phyloP scores from a whole-genome alignment of 2,329 filamentous ascomycete genomes.

The Emergomyces africanus region DNA sequence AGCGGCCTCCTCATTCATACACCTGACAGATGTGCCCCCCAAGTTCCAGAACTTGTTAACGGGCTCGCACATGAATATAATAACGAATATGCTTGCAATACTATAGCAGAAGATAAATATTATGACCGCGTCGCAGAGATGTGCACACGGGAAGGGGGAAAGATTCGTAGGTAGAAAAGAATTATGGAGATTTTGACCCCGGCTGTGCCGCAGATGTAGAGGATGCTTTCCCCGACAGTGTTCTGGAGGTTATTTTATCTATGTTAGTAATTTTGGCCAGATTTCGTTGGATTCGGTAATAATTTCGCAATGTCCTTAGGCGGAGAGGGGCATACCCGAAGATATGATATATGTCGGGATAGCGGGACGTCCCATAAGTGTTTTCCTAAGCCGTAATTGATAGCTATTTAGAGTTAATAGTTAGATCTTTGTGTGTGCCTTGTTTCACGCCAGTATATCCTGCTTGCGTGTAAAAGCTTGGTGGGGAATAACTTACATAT shows the following conservation, averaged over 20 bases:
- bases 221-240: constrained; percentile 18
- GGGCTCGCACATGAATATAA: constrained; percentile 17
- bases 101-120: constrained; percentile 16
- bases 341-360: constrained; percentile 11
- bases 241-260: constrained; percentile 8
- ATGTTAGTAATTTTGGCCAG: neutral
- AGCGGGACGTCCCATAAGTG: constrained; percentile 20
- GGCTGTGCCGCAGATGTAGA: constrained; percentile 19
- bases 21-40: constrained; percentile 10
- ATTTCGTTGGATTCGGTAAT: neutral
- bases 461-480: neutral
- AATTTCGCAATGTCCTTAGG: neutral
- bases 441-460: neutral
- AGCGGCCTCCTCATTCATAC: constrained; percentile 18
- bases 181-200: constrained; percentile 22
- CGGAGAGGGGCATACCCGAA: constrained; percentile 11
- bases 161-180: constrained; percentile 19
- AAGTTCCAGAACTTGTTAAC: constrained; percentile 17
- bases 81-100: constrained; percentile 17
- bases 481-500: constrained; percentile 12
- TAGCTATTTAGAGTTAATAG: constrained; percentile 9
- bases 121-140: constrained; percentile 2
- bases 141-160: constrained; percentile 17
- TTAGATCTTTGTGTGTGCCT: neutral
- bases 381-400: constrained; percentile 17